Conservation (phyloP, 1,139 yeast genomes). For the Candida glucosophila region DNA sequence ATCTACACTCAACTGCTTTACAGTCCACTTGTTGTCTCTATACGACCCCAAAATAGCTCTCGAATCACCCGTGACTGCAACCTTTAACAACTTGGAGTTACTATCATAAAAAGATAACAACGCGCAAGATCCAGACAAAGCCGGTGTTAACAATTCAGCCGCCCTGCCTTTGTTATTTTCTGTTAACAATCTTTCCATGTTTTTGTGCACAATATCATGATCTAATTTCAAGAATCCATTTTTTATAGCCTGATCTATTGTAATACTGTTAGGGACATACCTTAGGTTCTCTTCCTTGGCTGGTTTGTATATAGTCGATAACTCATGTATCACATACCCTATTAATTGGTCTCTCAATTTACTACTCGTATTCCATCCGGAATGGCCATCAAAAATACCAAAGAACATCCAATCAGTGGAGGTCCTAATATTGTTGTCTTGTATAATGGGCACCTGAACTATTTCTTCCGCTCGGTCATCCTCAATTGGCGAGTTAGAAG, state of each 20-base stretch:
- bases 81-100: slow-evolving; percentile 59
- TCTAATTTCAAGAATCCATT: slow-evolving; percentile 78
- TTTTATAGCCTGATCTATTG: slow-evolving; percentile 72
- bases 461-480: slow-evolving; percentile 87
- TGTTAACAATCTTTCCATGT: slow-evolving; percentile 59
- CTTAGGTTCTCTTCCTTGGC: slow-evolving; percentile 42
- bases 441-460: slow-evolving; percentile 67
- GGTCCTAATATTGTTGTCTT: slow-evolving; percentile 42
- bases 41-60: slow-evolving; percentile 81
- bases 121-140: slow-evolving; percentile 93
- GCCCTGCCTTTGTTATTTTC: slow-evolving; percentile 54
- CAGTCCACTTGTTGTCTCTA: slow-evolving; percentile 74
- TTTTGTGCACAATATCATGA: slow-evolving; percentile 74
- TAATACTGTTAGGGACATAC: slow-evolving; percentile 53
- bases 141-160: slow-evolving; percentile 79
- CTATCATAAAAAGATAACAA: slow-evolving; percentile 82
- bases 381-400: slow-evolving; percentile 95
- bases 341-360: slow-evolving; percentile 75
- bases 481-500: slow-evolving; percentile 91
- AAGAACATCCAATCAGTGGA: slow-evolving; percentile 89
- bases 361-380: slow-evolving; percentile 90
- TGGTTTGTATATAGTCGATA: slow-evolving; percentile 59
- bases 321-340: slow-evolving; percentile 65
- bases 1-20: slow-evolving; percentile 76
- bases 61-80: slow-evolving; percentile 96